A percentile compares a stretch with the other conserved stretches of the same genome.
These are phyloP conservation scores for Incumbomyces delicatus DNA, from an alignment of 2,329 filamentous ascomycete species.

Conservation along the genomic window DNA sequence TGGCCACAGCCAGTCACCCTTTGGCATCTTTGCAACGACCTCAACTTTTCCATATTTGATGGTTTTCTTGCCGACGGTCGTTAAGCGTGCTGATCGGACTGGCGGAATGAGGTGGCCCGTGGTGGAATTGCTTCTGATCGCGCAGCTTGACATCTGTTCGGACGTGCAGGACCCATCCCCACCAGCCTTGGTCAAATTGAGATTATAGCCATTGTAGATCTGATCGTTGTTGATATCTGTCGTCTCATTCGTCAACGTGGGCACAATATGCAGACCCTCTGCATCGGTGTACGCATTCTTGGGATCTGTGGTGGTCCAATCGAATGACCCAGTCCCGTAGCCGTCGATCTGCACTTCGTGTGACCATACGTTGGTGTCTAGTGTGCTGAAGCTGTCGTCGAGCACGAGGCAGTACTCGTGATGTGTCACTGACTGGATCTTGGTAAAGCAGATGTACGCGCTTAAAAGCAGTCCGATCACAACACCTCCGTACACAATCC, in stretches of 20 bases:
- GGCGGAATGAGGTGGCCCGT: conserved; percentile 40
- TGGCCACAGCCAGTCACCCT: conserved; percentile 48
- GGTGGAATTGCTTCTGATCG: conserved; percentile 31
- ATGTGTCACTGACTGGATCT: conserved; percentile 58
- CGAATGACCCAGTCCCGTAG: conserved; percentile 43
- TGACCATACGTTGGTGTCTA: conserved; percentile 34
- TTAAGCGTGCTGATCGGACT: conserved; percentile 41
- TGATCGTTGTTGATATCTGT: conserved; percentile 11
- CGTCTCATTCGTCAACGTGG: conserved; percentile 36
- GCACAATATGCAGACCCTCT: conserved; percentile 46
- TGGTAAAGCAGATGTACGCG: conserved; percentile 66
- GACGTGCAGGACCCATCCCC: conserved; percentile 35
- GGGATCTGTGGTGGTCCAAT: conserved; percentile 44
- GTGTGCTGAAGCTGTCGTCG: conserved; percentile 52
- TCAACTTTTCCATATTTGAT: conserved; percentile 45
- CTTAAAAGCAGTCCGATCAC: conserved; percentile 57
- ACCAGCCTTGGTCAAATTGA: conserved; percentile 33
- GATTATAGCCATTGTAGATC: conserved; percentile 8
- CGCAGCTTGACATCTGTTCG: conserved; percentile 12
- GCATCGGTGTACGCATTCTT: conserved; percentile 41
- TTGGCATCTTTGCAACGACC: conserved; percentile 43
- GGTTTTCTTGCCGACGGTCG: conserved; percentile 38
- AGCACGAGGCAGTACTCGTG: conserved; percentile 64
- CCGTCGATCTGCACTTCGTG: conserved; percentile 41
- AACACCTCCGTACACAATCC: conserved; percentile 65